Percentiles rank a stretch among this genome's conserved stretches.
These are phyloP conservation scores for Solanum sparsipilum DNA, from an alignment of 257 asterid species.

Conservation along the genomic window DNA sequence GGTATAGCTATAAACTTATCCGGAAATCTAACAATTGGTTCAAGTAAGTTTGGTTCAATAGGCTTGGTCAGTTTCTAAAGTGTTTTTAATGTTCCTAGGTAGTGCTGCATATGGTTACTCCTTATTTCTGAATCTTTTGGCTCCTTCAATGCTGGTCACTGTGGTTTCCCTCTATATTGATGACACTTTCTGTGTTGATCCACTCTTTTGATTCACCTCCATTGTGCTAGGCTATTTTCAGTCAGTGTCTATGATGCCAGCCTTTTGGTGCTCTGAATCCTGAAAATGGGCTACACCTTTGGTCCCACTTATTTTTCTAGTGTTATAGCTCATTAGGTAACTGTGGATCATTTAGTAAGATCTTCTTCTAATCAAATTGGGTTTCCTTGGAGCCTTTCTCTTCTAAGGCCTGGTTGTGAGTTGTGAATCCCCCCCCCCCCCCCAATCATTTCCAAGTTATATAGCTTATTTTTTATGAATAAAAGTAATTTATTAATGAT, in stretches of 20 bases:
- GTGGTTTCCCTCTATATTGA: neutral
- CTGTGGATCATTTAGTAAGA: neutral
- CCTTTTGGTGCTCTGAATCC: neutral
- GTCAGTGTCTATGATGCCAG: neutral
- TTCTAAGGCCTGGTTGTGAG: neutral
- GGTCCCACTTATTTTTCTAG: neutral
- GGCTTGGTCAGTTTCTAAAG: neutral
- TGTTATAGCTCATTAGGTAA: neutral
- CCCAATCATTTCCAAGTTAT: neutral
- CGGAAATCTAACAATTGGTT: neutral
- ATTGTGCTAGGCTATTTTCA: neutral
- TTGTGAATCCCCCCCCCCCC: neutral
- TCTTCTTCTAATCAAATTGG: neutral
- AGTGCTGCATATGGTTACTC: neutral
- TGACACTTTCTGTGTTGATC: neutral
- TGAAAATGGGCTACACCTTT: neutral
- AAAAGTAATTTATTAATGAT: neutral
- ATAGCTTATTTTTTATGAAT: neutral
- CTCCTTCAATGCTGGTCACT: neutral
- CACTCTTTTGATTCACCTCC: neutral
- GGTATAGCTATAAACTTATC: neutral
- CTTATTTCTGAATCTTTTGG: neutral
- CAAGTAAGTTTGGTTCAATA: neutral
- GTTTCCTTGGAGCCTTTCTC: neutral
- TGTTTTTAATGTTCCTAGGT: neutral